Conservation (phyloP, 202 grass and related monocot genomes). For the Sporobolus alterniflorus region DNA sequence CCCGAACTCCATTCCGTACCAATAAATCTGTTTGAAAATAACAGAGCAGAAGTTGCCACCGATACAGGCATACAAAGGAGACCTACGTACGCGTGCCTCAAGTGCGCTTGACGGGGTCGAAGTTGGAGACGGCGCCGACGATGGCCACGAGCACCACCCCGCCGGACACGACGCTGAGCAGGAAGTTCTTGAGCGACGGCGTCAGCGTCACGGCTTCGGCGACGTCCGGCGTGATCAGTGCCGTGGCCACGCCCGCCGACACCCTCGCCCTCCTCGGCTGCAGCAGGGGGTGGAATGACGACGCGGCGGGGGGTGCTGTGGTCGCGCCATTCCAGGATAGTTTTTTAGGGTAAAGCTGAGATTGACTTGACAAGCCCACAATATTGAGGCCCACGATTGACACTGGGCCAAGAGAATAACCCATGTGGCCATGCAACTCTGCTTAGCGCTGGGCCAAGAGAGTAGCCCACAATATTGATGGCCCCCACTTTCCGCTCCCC, state of each 20-base stretch:
- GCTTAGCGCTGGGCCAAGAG: too few relatives aligned
- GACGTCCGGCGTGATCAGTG: conserved; percentile 64
- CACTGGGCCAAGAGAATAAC: too few relatives aligned
- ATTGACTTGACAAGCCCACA: too few relatives aligned
- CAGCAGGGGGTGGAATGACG: conserved; percentile 45
- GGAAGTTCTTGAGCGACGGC: conserved; percentile 94
- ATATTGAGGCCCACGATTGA: too few relatives aligned
- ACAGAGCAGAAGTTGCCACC: background rate
- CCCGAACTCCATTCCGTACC: background rate
- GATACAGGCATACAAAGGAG: background rate
- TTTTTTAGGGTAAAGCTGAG: too few relatives aligned
- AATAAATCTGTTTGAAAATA: conserved; percentile 20
- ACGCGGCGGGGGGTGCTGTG: background rate
- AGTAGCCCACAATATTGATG: too few relatives aligned
- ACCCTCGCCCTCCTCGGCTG: conserved; percentile 17
- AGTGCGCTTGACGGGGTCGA: conserved; percentile 85
- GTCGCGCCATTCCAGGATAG: too few relatives aligned
- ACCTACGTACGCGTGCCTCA: conserved; percentile 5
- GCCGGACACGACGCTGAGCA: conserved; percentile 84
- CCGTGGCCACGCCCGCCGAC: conserved; percentile 53
- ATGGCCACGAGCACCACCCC: conserved; percentile 68
- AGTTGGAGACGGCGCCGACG: conserved; percentile 80
- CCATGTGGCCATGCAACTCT: too few relatives aligned
- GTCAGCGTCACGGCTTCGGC: conserved; percentile 75
- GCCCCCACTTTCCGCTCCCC: too few relatives aligned